Percentiles rank a stretch among this genome's conserved stretches.
Evolutionary conservation across 352 stramenopile species (phyloP).

Genomic region (Pythium aquatile): DNA sequence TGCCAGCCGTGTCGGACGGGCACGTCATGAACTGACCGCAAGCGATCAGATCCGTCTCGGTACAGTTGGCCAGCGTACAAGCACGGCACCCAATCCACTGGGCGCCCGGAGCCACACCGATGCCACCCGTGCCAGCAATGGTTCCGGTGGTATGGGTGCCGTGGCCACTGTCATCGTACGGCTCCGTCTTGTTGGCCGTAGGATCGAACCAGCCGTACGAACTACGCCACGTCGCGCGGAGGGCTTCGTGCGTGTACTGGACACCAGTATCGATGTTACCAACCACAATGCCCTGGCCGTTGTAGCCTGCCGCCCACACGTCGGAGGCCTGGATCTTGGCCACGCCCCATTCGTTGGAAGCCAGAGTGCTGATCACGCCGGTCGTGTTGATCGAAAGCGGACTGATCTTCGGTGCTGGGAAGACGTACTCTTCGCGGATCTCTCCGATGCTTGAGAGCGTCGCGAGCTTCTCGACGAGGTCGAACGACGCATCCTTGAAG

Average conservation of each 20-base stretch:
- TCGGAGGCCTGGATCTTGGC: conserved; percentile 11
- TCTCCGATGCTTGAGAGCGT: background rate
- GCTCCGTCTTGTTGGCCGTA: conserved; percentile 5
- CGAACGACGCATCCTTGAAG: conserved; percentile 23
- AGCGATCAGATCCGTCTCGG: conserved; percentile 19
- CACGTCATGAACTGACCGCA: conserved; percentile 32
- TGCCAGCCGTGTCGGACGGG: background rate
- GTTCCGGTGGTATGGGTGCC: conserved; percentile 20
- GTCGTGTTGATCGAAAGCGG: background rate
- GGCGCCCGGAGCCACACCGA: conserved; percentile 11
- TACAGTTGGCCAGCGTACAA: conserved; percentile 7
- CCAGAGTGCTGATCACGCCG: background rate
- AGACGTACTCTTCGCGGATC: conserved; percentile 2
- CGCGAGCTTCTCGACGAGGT: conserved; percentile 20
- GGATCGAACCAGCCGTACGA: conserved; percentile 26
- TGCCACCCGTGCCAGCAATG: conserved; percentile 2
- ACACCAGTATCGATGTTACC: conserved; percentile 30
- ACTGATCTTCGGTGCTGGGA: background rate
- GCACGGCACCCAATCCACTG: conserved; percentile 6
- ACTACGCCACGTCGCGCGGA: conserved; percentile 10
- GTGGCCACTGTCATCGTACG: conserved; percentile 26
- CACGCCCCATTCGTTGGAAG: conserved; percentile 22
- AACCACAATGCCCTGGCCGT: conserved; percentile 23
- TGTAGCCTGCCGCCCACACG: conserved; percentile 22
- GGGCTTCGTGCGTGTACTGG: conserved; percentile 17